Percentiles rank a stretch among this genome's conserved stretches.
Evolutionary conservation across 164 flowering plant species (phyloP).

Genomic region (Chimonanthus praecox): DNA sequence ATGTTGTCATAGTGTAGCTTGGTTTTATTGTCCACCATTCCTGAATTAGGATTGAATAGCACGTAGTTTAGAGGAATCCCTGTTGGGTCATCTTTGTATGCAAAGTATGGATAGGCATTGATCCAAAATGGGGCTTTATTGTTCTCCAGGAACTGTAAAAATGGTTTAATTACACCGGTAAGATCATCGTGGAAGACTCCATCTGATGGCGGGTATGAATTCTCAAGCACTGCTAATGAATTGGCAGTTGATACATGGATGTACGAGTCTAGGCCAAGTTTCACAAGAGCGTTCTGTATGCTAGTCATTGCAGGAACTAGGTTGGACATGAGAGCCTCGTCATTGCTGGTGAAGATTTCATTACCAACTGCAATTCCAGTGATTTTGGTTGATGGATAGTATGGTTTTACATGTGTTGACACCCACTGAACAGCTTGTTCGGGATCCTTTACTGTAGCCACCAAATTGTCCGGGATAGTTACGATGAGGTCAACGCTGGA

Average conservation of each 20-base stretch:
- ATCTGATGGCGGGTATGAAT: conserved; percentile 79
- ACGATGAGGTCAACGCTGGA: conserved; percentile 68
- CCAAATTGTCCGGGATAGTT: conserved; percentile 56
- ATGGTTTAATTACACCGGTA: conserved; percentile 35
- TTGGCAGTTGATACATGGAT: conserved; percentile 66
- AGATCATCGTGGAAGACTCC: conserved; percentile 56
- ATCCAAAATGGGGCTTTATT: conserved; percentile 83
- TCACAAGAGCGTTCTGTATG: conserved; percentile 52
- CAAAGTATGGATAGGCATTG: conserved; percentile 87
- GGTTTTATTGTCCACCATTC: conserved; percentile 44
- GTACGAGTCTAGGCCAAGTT: conserved; percentile 47
- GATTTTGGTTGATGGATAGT: conserved; percentile 63
- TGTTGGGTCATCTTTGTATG: conserved; percentile 59
- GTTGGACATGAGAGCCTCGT: conserved; percentile 29
- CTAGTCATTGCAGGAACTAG: conserved; percentile 60
- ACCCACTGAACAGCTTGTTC: conserved; percentile 83
- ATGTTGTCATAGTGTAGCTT: conserved; percentile 58
- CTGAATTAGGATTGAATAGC: conserved; percentile 57
- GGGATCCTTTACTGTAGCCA: conserved; percentile 40
- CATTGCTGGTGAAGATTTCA: conserved; percentile 56
- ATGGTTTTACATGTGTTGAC: conserved; percentile 54
- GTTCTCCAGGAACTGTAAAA: conserved; percentile 42
- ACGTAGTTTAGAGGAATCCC: conserved; percentile 60
- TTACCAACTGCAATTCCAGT: conserved; percentile 83
- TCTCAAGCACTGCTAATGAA: conserved; percentile 50